Conservation (phyloP, 2,329 filamentous ascomycete genomes). For the Xylaria sp. region DNA sequence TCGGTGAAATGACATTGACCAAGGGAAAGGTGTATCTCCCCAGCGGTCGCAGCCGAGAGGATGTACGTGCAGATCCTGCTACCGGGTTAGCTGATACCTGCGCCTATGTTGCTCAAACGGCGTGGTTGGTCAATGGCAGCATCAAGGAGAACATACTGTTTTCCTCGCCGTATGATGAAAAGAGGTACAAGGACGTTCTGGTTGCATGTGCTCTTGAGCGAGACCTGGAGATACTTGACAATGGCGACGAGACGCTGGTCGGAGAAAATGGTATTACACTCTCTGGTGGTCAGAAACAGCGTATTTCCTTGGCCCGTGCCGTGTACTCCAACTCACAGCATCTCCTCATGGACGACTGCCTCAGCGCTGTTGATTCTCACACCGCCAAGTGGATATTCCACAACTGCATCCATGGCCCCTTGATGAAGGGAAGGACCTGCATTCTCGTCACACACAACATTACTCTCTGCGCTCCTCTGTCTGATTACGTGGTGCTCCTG, state of each 20-base stretch:
- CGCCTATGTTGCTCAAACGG: constrained; percentile 93
- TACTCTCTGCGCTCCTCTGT: constrained; percentile 74
- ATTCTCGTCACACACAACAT: constrained; percentile 95
- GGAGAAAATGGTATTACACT: constrained; percentile 96
- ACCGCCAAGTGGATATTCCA: constrained; percentile 98
- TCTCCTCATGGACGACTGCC: constrained; percentile 85
- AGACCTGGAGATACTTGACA: constrained; percentile 86
- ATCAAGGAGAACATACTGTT: constrained; percentile 97
- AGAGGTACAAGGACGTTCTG: constrained; percentile 81
- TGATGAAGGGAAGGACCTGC: constrained; percentile 87
- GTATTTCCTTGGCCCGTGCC: constrained; percentile 91
- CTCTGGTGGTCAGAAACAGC: constrained; percentile 94
- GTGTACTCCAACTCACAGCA: constrained; percentile 94
- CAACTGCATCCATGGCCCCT: constrained; percentile 79
- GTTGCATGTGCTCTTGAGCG: constrained; percentile 85
- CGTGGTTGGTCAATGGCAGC: constrained; percentile 93
- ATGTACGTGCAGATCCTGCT: constrained; percentile 72
- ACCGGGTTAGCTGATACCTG: constrained; percentile 87
- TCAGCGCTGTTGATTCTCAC: constrained; percentile 95
- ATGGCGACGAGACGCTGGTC: constrained; percentile 87
- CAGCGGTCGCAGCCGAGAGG: constrained; percentile 77
- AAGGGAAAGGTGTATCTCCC: constrained; percentile 79
- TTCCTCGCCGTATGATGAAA: constrained; percentile 70
- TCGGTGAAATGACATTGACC: constrained; percentile 91
- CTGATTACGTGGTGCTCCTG: constrained; percentile 76